Evolutionary conservation across 768 basidiomycete species (phyloP).

Genomic region (Hortiboletus flavorubellus): DNA sequence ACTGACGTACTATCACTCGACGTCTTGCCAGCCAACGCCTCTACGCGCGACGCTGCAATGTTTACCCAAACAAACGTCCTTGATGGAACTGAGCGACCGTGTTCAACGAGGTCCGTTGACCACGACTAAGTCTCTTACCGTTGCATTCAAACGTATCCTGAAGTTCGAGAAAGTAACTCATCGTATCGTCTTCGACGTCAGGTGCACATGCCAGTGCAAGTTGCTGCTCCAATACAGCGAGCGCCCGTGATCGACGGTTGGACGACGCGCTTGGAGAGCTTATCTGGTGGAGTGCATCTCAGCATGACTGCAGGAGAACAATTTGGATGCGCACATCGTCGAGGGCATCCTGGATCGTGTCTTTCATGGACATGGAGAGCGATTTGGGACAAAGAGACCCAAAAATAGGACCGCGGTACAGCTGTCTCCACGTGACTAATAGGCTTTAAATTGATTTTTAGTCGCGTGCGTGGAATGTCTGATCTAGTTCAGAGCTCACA

Average conservation of each 20-base stretch:
- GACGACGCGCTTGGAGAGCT: slow-evolving; percentile 56
- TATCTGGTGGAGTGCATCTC: slow-evolving; percentile 44
- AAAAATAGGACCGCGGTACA: slow-evolving; percentile 18
- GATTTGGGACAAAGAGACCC: not conserved
- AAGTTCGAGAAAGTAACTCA: slow-evolving; percentile 56
- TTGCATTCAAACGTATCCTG: slow-evolving; percentile 86
- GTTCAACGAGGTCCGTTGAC: slow-evolving; percentile 5
- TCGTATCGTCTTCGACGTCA: slow-evolving; percentile 41
- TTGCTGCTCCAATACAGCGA: slow-evolving; percentile 53
- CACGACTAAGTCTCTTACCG: slow-evolving; percentile 41
- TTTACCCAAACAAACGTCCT: slow-evolving; percentile 64
- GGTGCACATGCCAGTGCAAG: slow-evolving; percentile 49
- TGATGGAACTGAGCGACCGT: slow-evolving; percentile 53
- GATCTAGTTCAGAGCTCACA: too few species aligned
- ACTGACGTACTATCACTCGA: slow-evolving; percentile 39
- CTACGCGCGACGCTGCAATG: slow-evolving; percentile 46
- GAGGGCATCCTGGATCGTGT: slow-evolving; percentile 55
- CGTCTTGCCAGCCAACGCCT: slow-evolving; percentile 45
- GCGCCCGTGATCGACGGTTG: slow-evolving; percentile 49
- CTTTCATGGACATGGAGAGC: slow-evolving; percentile 35
- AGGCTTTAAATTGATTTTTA: too few species aligned
- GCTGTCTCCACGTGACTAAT: slow-evolving; percentile 27
- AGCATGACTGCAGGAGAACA: slow-evolving; percentile 4
- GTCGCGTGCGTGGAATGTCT: too few species aligned
- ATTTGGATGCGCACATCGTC: slow-evolving; percentile 54